These are phyloP conservation scores for Fusarium camptoceras DNA, from an alignment of 2,329 filamentous ascomycete species.

Conservation along the genomic window DNA sequence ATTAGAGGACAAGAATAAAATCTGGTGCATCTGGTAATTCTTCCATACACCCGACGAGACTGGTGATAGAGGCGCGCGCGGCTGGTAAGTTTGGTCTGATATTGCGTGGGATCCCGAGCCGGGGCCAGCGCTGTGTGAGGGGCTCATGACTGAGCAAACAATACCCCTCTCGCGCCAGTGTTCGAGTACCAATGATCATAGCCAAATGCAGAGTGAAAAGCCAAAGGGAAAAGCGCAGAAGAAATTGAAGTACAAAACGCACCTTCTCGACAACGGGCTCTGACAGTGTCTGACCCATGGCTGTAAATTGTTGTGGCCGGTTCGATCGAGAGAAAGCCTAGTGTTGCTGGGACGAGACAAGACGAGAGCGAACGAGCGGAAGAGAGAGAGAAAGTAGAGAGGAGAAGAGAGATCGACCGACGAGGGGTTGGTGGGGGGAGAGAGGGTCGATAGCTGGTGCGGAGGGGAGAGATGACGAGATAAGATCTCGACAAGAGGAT, in stretches of 20 bases:
- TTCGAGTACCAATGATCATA: constrained; percentile 18
- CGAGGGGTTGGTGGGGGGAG: constrained; percentile 34
- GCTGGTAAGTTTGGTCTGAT: constrained; percentile 12
- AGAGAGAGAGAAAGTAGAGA: constrained; percentile 23
- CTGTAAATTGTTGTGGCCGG: constrained; percentile 39
- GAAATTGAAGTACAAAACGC: constrained; percentile 39
- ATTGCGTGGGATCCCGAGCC: constrained; percentile 16
- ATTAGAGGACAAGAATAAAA: neutral
- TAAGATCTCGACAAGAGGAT: constrained; percentile 23
- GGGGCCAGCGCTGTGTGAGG: constrained; percentile 38
- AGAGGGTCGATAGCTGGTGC: constrained; percentile 19
- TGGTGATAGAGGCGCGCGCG: constrained; percentile 26
- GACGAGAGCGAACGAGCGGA: constrained; percentile 27
- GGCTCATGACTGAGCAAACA: constrained; percentile 37
- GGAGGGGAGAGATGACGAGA: constrained; percentile 27
- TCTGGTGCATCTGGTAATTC: neutral
- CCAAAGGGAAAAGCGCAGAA: constrained; percentile 2
- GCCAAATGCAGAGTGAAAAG: constrained; percentile 22
- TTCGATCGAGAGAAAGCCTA: constrained; percentile 47
- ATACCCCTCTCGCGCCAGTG: constrained; percentile 40
- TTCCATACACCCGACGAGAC: constrained; percentile 2
- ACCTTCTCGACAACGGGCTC: constrained; percentile 99
- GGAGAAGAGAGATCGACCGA: constrained; percentile 37
- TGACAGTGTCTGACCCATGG: constrained; percentile 98
- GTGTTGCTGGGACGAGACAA: constrained; percentile 34